Percentiles rank a stretch among this genome's conserved stretches.
These are phyloP conservation scores for Gyromitra esculenta DNA, from an alignment of 2,329 filamentous ascomycete species.

Conservation along the genomic window DNA sequence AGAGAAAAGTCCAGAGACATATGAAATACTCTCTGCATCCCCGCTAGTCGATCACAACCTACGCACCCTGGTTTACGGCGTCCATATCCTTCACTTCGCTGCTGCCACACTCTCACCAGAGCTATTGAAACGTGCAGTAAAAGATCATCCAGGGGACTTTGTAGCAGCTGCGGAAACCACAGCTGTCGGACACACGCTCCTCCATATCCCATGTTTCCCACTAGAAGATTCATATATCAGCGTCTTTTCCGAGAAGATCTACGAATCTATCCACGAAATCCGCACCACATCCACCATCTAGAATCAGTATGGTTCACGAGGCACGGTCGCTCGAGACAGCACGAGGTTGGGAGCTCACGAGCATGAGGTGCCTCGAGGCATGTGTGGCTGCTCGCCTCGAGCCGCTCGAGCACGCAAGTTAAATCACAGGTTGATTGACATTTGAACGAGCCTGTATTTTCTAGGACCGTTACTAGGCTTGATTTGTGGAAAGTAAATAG, in stretches of 20 bases:
- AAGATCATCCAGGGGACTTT: not conserved
- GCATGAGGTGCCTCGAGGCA: too few relatives aligned
- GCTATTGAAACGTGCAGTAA: not conserved
- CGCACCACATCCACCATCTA: not conserved
- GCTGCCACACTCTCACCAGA: not conserved
- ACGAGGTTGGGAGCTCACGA: too few relatives aligned
- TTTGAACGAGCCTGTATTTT: too few relatives aligned
- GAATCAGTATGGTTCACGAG: not conserved
- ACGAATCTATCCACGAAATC: not conserved
- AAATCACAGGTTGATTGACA: too few relatives aligned
- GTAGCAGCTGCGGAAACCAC: not conserved
- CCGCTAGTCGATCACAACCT: not conserved
- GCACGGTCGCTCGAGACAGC: too few relatives aligned
- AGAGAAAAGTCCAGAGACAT: slow-evolving; percentile 1
- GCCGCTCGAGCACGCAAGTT: too few relatives aligned
- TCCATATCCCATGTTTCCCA: not conserved
- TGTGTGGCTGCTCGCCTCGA: too few relatives aligned
- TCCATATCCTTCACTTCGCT: slow-evolving; percentile 4
- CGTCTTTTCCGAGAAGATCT: not conserved
- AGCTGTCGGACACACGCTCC: not conserved
- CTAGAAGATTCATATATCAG: not conserved
- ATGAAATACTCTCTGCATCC: not conserved
- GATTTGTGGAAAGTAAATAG: too few relatives aligned
- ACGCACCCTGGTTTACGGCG: not conserved
- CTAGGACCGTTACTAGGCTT: too few relatives aligned